A percentile compares a stretch with the other conserved stretches of the same genome.
Conservation (phyloP, 2,329 filamentous ascomycete genomes). For the Fusarium redolens region DNA sequence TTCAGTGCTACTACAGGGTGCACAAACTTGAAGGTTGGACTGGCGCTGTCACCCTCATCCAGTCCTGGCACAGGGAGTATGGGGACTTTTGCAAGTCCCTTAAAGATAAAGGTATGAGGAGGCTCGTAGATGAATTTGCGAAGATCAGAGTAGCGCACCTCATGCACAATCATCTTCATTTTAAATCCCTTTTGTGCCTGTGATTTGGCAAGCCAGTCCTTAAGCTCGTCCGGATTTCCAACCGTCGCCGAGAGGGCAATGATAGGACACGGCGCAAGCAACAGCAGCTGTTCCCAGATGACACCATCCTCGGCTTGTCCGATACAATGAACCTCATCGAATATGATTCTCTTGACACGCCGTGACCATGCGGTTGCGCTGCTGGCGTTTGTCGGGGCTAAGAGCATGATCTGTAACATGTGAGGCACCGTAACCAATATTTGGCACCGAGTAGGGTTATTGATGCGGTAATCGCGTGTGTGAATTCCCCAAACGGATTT, state of each 20-base stretch:
- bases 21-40: slow-evolving; percentile 66
- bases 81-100: slow-evolving; percentile 18
- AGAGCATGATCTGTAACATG: slow-evolving; percentile 82
- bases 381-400: slow-evolving; percentile 67
- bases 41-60: slow-evolving; percentile 56
- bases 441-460: slow-evolving; percentile 78
- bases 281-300: slow-evolving; percentile 82
- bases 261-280: slow-evolving; percentile 80
- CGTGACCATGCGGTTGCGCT: slow-evolving; percentile 65
- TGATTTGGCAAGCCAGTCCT: slow-evolving; percentile 72
- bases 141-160: slow-evolving; percentile 78
- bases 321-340: slow-evolving; percentile 86
- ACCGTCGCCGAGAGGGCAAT: slow-evolving; percentile 85
- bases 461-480: slow-evolving; percentile 79
- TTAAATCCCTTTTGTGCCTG: slow-evolving; percentile 72
- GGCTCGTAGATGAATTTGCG: slow-evolving; percentile 77
- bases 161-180: slow-evolving; percentile 75
- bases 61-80: slow-evolving; percentile 62
- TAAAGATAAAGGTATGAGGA: slow-evolving; percentile 60
- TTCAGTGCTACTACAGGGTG: slow-evolving; percentile 75
- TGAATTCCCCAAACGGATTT: slow-evolving; percentile 84
- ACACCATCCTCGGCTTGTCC: slow-evolving; percentile 81
- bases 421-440: slow-evolving; percentile 82
- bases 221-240: slow-evolving; percentile 78
- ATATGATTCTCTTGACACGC: slow-evolving; percentile 80